Conservation (phyloP, 2,329 filamentous ascomycete genomes). For the Aspergillus ochraceoroseus region DNA sequence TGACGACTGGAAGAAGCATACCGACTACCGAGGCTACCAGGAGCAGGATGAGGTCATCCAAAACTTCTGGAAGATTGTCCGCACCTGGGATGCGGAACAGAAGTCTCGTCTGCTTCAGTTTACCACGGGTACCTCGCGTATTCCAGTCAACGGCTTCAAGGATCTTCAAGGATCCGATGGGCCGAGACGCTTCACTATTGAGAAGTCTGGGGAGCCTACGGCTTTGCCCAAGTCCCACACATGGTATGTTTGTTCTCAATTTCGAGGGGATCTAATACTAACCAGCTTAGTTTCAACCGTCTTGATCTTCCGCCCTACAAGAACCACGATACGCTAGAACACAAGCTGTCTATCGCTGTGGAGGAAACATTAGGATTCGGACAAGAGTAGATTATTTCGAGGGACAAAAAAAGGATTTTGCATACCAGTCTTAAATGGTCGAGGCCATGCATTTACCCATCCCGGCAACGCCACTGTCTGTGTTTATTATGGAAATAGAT, state of each 20-base stretch:
- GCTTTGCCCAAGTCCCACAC: constrained; percentile 97
- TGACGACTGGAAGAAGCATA: constrained; percentile 99
- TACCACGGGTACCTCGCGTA: constrained; percentile 93
- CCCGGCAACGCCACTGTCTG: constrained; percentile 1
- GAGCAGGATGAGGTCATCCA: constrained; percentile 96
- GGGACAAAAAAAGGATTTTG: constrained; percentile 10
- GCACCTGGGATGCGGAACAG: constrained; percentile 96
- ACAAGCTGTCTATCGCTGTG: constrained; percentile 92
- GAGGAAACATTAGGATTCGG: constrained; percentile 99
- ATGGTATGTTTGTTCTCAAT: constrained; percentile 61
- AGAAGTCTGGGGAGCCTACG: constrained; percentile 86
- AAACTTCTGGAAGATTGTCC: constrained; percentile 95
- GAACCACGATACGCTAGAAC: constrained; percentile 72
- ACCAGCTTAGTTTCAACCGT: constrained; percentile 74
- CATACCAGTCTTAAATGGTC: constrained; percentile 14
- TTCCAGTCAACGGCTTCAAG: constrained; percentile 99
- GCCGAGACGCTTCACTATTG: constrained; percentile 91
- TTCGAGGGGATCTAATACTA: neutral
- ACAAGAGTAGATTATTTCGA: constrained; percentile 65
- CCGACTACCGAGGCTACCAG: constrained; percentile 96
- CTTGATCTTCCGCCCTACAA: constrained; percentile 94
- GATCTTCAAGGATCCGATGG: constrained; percentile 96
- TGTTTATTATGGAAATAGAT: neutral
- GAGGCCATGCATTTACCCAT: constrained; percentile 3
- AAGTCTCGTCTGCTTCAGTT: constrained; percentile 96